A percentile compares a stretch with the other conserved stretches of the same genome.
Evolutionary conservation across 2,329 filamentous ascomycete species (phyloP).

Genomic region (Xylaria sp.): DNA sequence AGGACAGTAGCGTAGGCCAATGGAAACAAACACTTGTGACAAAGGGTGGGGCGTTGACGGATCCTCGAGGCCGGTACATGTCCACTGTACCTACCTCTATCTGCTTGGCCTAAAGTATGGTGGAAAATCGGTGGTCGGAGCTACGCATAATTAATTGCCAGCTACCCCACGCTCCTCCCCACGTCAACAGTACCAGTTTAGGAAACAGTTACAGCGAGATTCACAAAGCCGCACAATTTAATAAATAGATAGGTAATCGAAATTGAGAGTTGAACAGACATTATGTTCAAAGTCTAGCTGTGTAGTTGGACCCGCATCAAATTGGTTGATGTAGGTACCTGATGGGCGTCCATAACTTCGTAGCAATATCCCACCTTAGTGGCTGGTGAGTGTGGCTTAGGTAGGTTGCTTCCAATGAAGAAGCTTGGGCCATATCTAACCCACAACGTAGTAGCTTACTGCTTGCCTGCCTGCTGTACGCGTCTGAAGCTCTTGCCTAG

Average conservation of each 20-base stretch:
- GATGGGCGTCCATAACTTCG: background rate
- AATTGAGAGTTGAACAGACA: background rate
- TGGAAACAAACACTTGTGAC: conserved; percentile 8
- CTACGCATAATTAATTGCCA: too few relatives aligned
- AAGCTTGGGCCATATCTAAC: conserved; percentile 36
- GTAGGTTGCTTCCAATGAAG: background rate
- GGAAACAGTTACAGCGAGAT: background rate
- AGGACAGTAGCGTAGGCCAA: conserved; percentile 18
- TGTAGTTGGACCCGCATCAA: too few relatives aligned
- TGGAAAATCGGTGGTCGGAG: conserved; percentile 3
- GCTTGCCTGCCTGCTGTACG: conserved; percentile 39
- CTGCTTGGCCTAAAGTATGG: too few relatives aligned
- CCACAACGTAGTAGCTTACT: background rate
- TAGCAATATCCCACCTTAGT: background rate
- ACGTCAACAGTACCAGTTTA: background rate
- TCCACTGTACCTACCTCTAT: too few relatives aligned
- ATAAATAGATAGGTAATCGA: background rate
- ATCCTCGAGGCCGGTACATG: conserved; percentile 2
- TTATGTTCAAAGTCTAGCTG: background rate
- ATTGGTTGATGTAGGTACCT: background rate
- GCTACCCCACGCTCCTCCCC: conserved; percentile 5
- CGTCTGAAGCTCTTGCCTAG: conserved; percentile 51
- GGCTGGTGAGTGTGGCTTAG: conserved; percentile 16
- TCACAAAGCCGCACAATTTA: background rate
- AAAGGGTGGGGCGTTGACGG: conserved; percentile 12